Conservation (phyloP, 768 basidiomycete species). For the Dentipellis fragilis region DNA sequence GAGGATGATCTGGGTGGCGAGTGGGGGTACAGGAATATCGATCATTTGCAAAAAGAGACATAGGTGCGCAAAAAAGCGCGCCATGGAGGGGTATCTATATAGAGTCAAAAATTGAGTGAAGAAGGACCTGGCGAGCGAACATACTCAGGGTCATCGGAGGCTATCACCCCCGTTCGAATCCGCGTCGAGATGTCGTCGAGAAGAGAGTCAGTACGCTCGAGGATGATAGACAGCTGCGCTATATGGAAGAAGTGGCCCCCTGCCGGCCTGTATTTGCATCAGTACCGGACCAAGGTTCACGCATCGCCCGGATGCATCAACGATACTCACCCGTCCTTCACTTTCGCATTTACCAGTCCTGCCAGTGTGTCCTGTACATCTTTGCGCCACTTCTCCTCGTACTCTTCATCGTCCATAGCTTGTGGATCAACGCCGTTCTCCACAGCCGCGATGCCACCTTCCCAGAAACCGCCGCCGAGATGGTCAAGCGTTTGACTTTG, state of each 20-base stretch:
- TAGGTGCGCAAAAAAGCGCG: slow-evolving; percentile 89
- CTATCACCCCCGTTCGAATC: slow-evolving; percentile 40
- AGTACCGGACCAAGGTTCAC: background rate
- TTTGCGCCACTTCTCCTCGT: slow-evolving; percentile 53
- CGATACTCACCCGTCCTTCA: slow-evolving; percentile 50
- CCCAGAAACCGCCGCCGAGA: slow-evolving; percentile 74
- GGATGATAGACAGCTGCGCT: slow-evolving; percentile 71
- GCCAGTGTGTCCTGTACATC: slow-evolving; percentile 53
- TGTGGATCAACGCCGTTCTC: slow-evolving; percentile 15
- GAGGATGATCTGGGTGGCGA: slow-evolving; percentile 71
- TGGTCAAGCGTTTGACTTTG: slow-evolving; percentile 58
- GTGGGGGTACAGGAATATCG: slow-evolving; percentile 58
- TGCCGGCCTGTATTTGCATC: slow-evolving; percentile 30
- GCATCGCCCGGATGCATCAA: background rate
- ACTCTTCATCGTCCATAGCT: slow-evolving; percentile 20
- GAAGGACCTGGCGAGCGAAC: slow-evolving; percentile 17
- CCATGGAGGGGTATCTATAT: slow-evolving; percentile 60
- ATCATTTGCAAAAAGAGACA: slow-evolving; percentile 85
- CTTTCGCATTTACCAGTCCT: slow-evolving; percentile 43
- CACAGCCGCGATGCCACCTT: slow-evolving; percentile 41
- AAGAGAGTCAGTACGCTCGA: slow-evolving; percentile 56
- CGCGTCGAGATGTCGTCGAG: slow-evolving; percentile 60
- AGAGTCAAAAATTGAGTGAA: slow-evolving; percentile 2
- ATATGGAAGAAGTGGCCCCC: slow-evolving; percentile 74
- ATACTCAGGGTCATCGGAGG: slow-evolving; percentile 44